Evolutionary conservation across 345 rosid genomes (phyloP).

Genomic region (Linum usitatissimum): DNA sequence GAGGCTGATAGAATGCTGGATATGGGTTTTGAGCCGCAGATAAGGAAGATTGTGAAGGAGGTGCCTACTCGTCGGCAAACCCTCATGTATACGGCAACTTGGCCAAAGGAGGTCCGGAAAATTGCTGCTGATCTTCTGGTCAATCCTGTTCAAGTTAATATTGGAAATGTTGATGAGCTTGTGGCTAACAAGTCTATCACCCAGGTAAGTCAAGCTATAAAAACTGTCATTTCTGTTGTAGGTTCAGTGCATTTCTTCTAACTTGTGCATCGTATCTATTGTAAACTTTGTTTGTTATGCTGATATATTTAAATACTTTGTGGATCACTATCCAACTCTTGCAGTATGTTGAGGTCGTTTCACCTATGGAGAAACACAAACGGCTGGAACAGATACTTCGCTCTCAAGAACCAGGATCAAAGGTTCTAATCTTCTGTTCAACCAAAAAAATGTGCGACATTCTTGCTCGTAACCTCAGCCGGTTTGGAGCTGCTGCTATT

Average conservation of each 20-base stretch:
- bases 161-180: constrained; percentile 94
- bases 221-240: background rate
- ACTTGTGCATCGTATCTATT: background rate
- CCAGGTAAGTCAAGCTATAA: constrained; percentile 40
- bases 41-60: constrained; percentile 88
- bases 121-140: constrained; percentile 92
- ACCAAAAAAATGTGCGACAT: constrained; percentile 91
- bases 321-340: constrained; percentile 1
- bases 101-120: constrained; percentile 96
- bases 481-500: constrained; percentile 82
- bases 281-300: background rate
- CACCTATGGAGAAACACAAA: constrained; percentile 81
- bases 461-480: constrained; percentile 62
- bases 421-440: constrained; percentile 73
- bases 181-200: constrained; percentile 97
- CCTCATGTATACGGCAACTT: constrained; percentile 95
- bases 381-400: constrained; percentile 83
- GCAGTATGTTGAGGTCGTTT: constrained; percentile 67
- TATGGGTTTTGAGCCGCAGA: constrained; percentile 99
- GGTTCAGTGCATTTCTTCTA: background rate
- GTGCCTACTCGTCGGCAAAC: constrained; percentile 91
- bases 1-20: constrained; percentile 99
- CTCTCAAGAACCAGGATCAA: constrained; percentile 79
- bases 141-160: constrained; percentile 93
- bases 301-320: background rate